phyloP scores from a whole-genome alignment of 768 basidiomycete genomes.

The Boletus huronensis region DNA sequence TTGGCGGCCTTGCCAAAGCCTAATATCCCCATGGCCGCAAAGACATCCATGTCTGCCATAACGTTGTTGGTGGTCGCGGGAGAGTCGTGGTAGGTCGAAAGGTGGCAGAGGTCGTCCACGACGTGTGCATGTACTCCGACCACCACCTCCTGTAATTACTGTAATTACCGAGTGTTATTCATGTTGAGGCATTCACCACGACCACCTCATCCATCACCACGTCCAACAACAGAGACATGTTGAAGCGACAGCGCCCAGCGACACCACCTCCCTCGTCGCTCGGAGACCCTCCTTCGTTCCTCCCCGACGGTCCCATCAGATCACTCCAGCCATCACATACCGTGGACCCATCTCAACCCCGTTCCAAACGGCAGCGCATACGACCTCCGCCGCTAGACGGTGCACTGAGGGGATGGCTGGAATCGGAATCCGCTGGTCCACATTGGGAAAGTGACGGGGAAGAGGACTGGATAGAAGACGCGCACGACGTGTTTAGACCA shows the following conservation, averaged over 20 bases:
- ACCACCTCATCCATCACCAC: conserved; percentile 4
- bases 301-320: conserved; percentile 13
- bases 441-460: conserved; percentile 28
- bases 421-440: conserved; percentile 1
- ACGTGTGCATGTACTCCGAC: conserved; percentile 20
- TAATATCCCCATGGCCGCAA: conserved; percentile 79
- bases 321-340: conserved; percentile 9
- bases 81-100: background rate
- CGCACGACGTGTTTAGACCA: conserved; percentile 33
- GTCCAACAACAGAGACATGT: conserved; percentile 34
- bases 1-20: conserved; percentile 76
- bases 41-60: conserved; percentile 65
- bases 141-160: conserved; percentile 10
- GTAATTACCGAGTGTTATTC: background rate
- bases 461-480: conserved; percentile 33
- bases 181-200: background rate
- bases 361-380: conserved; percentile 53
- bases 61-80: conserved; percentile 7
- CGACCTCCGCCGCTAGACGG: conserved; percentile 53
- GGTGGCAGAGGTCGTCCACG: conserved; percentile 20
- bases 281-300: conserved; percentile 22
- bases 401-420: conserved; percentile 44
- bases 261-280: conserved; percentile 41
- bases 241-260: conserved; percentile 50
- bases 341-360: conserved; percentile 21